These are phyloP conservation scores for Porodaedalea pini DNA, from an alignment of 1,284 basidiomycete genomes.

Conservation along the genomic window DNA sequence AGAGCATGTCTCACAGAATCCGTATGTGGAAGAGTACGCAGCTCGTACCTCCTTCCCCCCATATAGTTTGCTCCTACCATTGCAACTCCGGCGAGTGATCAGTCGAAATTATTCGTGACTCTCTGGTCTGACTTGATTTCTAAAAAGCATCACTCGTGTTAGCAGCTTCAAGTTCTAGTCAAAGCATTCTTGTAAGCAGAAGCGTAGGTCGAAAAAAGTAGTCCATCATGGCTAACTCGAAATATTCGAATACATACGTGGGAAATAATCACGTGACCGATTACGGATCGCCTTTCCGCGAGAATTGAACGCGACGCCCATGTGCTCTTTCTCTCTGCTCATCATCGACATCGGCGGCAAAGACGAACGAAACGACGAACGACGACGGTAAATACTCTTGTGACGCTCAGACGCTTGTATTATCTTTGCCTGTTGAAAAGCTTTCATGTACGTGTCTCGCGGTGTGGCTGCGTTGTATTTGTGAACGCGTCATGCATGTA, in stretches of 20 bases:
- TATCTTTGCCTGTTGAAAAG: constrained; percentile 3
- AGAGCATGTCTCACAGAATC: background rate
- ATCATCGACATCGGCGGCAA: background rate
- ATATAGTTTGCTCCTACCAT: constrained; percentile 54
- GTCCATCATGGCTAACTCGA: no score
- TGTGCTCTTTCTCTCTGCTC: background rate
- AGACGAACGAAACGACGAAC: background rate
- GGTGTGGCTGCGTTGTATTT: background rate
- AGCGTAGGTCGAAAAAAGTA: background rate
- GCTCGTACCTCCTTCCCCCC: constrained; percentile 50
- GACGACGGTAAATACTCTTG: background rate
- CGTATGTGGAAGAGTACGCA: constrained; percentile 1
- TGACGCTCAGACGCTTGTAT: constrained; percentile 8
- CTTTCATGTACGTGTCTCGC: constrained; percentile 16
- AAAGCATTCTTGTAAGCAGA: background rate
- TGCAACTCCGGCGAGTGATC: no score
- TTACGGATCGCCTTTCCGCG: background rate
- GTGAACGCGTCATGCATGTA: constrained; percentile 10
- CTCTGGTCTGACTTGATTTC: no score
- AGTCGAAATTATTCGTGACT: no score
- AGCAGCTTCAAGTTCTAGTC: no score
- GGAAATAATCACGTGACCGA: background rate
- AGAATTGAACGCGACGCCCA: background rate
- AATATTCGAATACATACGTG: no score
- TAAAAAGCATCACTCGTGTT: no score